Percentiles rank a stretch among this genome's conserved stretches.
These are phyloP conservation scores for Xanthoconium stramineum DNA, from an alignment of 768 basidiomycete species.

Conservation along the genomic window DNA sequence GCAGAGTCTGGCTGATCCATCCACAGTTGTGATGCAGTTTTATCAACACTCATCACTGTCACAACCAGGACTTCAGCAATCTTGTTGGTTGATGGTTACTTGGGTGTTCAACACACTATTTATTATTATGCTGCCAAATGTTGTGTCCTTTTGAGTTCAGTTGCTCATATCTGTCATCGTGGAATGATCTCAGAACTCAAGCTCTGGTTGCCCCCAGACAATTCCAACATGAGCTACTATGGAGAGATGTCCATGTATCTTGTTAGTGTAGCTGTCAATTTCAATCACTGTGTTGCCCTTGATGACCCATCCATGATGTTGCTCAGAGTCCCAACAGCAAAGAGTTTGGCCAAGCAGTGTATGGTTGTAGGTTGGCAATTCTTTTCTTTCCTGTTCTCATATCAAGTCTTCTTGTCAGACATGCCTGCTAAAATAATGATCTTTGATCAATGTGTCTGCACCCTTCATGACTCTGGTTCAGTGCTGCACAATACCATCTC, in stretches of 20 bases:
- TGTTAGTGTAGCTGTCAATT: slow-evolving; percentile 87
- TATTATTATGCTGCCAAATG: no score
- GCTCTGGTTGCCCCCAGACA: slow-evolving; percentile 91
- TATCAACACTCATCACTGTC: no score
- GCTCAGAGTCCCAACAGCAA: slow-evolving; percentile 94
- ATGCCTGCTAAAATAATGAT: slow-evolving; percentile 95
- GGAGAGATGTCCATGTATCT: slow-evolving; percentile 96
- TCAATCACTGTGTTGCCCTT: slow-evolving; percentile 81
- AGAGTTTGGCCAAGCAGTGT: slow-evolving; percentile 95
- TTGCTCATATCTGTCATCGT: no score
- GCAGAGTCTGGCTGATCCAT: no score
- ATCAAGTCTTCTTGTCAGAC: slow-evolving; percentile 40
- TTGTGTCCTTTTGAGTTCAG: no score
- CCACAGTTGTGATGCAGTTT: no score
- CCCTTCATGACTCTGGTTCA: slow-evolving; percentile 86
- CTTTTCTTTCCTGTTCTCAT: not conserved
- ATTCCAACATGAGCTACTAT: slow-evolving; percentile 96
- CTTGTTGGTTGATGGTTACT: no score
- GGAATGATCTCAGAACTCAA: slow-evolving; percentile 93
- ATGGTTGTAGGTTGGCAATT: slow-evolving; percentile 73
- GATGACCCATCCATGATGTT: slow-evolving; percentile 96
- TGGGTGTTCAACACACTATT: no score
- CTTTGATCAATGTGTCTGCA: slow-evolving; percentile 87
- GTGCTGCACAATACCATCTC: slow-evolving; percentile 89
- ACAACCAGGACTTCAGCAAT: no score